Conservation (phyloP, 73 alveolate species). For the Tetrahymena elliotti region DNA sequence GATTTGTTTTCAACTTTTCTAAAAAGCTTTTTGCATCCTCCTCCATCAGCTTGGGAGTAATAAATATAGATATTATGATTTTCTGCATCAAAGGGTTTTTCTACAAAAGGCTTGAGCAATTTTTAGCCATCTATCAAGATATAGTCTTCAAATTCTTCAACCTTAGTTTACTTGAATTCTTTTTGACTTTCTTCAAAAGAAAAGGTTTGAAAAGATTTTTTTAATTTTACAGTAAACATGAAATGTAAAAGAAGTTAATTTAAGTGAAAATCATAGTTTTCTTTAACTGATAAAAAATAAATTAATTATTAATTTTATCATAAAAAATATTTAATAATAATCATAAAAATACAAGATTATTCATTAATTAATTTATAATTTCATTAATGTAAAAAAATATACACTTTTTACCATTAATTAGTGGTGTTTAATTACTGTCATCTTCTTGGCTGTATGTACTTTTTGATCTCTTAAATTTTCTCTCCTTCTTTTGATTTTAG, state of each 20-base stretch:
- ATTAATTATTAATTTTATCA: no score
- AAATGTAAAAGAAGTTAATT: neutral
- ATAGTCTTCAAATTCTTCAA: conserved; percentile 36
- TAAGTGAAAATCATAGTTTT: no score
- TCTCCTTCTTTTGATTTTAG: neutral
- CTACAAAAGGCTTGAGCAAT: conserved; percentile 86
- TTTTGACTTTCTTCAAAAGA: neutral
- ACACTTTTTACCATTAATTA: neutral
- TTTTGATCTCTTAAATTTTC: neutral
- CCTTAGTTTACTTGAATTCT: neutral
- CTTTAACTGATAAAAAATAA: no score
- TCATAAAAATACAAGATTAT: neutral
- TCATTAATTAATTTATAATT: neutral
- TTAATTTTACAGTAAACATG: no score
- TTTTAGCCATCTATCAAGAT: conserved; percentile 31
- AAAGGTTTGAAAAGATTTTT: no score
- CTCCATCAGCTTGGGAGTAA: conserved; percentile 87
- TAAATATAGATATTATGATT: conserved; percentile 89
- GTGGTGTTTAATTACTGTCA: neutral
- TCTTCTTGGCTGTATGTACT: neutral
- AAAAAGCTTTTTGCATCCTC: conserved; percentile 91
- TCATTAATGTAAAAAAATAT: neutral
- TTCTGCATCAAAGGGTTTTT: conserved; percentile 95
- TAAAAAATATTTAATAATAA: no score
- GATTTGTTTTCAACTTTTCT: conserved; percentile 68